phyloP scores from a whole-genome alignment of 305 asterid species.

The Plantago coronopus region DNA sequence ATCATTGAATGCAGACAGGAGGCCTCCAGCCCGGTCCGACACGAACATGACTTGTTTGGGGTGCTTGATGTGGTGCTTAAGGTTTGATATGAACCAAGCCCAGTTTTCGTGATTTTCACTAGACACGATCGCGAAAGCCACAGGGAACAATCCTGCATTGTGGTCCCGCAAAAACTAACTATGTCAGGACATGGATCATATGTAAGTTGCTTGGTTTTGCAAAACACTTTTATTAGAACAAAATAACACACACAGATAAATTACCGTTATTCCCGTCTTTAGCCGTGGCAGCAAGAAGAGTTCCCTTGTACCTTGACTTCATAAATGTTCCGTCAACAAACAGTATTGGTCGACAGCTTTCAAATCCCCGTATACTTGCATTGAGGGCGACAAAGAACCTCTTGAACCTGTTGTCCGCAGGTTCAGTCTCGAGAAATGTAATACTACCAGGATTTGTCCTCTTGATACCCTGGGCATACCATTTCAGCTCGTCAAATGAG shows the following conservation, averaged over 20 bases:
- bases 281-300: background rate
- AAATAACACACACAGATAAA: too few species aligned
- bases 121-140: background rate
- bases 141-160: background rate
- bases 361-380: background rate
- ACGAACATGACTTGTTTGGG: background rate
- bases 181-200: too few species aligned
- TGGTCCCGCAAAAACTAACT: too few species aligned
- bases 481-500: background rate
- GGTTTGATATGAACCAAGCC: background rate
- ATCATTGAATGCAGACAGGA: background rate
- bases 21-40: too few species aligned
- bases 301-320: slow-evolving; percentile 3
- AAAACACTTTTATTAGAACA: too few species aligned
- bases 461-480: background rate
- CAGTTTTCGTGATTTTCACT: background rate
- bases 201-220: too few species aligned
- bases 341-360: background rate
- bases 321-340: slow-evolving; percentile 5
- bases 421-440: background rate
- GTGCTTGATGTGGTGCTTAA: background rate
- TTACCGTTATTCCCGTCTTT: slow-evolving; percentile 1
- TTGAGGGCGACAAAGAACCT: background rate
- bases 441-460: background rate
- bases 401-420: background rate